Percentiles rank a stretch among this genome's conserved stretches.
phyloP scores from a whole-genome alignment of 2,329 filamentous ascomycete species.

The Pseudohalonectria lignicola region DNA sequence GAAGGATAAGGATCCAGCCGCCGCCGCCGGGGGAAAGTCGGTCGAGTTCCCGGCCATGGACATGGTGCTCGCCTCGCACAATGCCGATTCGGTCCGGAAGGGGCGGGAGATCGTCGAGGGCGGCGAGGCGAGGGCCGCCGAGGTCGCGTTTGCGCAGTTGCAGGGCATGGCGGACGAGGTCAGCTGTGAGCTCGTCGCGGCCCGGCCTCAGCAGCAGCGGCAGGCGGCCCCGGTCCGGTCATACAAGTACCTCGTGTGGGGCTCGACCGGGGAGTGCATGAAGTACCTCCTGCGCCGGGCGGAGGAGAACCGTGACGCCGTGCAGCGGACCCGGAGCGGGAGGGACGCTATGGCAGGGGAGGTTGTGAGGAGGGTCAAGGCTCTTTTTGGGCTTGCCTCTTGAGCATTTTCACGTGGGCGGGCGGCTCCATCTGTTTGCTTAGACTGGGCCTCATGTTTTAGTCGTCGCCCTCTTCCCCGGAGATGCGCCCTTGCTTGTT shows the following conservation, averaged over 20 bases:
- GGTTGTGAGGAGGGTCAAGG: slow-evolving; percentile 42
- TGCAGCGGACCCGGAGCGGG: slow-evolving; percentile 49
- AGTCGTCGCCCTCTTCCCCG: too few species aligned
- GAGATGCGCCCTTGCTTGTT: too few species aligned
- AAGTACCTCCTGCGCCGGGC: slow-evolving; percentile 67
- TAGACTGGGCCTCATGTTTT: too few species aligned
- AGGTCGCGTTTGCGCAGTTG: slow-evolving; percentile 63
- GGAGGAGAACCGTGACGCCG: slow-evolving; percentile 64
- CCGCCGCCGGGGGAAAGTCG: slow-evolving; percentile 11
- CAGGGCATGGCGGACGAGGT: slow-evolving; percentile 96
- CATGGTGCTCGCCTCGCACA: slow-evolving; percentile 75
- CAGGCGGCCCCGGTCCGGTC: slow-evolving; percentile 20
- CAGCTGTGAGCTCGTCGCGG: slow-evolving; percentile 47
- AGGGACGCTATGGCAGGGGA: slow-evolving; percentile 53
- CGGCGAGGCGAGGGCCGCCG: slow-evolving; percentile 25
- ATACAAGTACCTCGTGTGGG: slow-evolving; percentile 63
- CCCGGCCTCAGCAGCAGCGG: slow-evolving; percentile 4
- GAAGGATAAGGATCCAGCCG: slow-evolving; percentile 20
- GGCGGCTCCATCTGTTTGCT: too few species aligned
- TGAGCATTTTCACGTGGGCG: too few species aligned
- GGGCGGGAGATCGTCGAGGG: slow-evolving; percentile 40
- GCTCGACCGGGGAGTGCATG: slow-evolving; percentile 68
- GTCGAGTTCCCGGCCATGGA: slow-evolving; percentile 42
- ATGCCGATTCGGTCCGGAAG: slow-evolving; percentile 56
- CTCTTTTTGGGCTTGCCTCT: slow-evolving; percentile 20